Conservation (phyloP, 768 basidiomycete species). For the Pleurotus cornucopiae region DNA sequence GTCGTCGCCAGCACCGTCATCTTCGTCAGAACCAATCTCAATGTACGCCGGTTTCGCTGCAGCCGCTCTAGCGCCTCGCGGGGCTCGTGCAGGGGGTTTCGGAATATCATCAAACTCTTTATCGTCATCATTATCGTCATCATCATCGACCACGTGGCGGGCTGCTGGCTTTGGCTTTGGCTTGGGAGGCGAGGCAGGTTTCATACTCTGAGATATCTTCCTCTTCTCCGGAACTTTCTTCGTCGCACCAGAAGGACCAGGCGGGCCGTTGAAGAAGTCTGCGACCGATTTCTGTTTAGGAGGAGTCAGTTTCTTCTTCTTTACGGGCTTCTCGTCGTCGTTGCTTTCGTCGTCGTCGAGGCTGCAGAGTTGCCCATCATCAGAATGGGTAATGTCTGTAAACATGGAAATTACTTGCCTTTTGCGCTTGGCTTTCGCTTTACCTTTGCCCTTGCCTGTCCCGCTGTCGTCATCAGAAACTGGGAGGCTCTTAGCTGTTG, state of each 20-base stretch:
- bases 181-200: conserved; percentile 50
- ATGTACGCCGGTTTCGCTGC: conserved; percentile 55
- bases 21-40: conserved; percentile 50
- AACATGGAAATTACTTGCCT: conserved; percentile 37
- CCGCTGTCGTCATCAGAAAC: conserved; percentile 11
- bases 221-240: conserved; percentile 34
- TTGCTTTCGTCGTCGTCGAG: conserved; percentile 35
- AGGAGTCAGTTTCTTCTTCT: conserved; percentile 48
- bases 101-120: conserved; percentile 36
- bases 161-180: conserved; percentile 41
- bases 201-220: conserved; percentile 58
- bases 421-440: conserved; percentile 57
- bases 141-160: conserved; percentile 36
- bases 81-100: conserved; percentile 35
- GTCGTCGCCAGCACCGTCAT: conserved; percentile 37
- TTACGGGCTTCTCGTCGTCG: conserved; percentile 36
- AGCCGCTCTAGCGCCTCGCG: conserved; percentile 45
- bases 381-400: neutral
- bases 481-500: conserved; percentile 11
- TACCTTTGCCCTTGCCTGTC: conserved; percentile 16
- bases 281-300: conserved; percentile 38
- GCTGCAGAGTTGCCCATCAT: conserved; percentile 19
- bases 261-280: conserved; percentile 56
- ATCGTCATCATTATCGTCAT: conserved; percentile 44
- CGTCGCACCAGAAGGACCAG: conserved; percentile 23